A percentile compares a stretch with the other conserved stretches of the same genome.
Conservation (phyloP, 2,329 filamentous ascomycete genomes). For the Herpotrichia juniperi region DNA sequence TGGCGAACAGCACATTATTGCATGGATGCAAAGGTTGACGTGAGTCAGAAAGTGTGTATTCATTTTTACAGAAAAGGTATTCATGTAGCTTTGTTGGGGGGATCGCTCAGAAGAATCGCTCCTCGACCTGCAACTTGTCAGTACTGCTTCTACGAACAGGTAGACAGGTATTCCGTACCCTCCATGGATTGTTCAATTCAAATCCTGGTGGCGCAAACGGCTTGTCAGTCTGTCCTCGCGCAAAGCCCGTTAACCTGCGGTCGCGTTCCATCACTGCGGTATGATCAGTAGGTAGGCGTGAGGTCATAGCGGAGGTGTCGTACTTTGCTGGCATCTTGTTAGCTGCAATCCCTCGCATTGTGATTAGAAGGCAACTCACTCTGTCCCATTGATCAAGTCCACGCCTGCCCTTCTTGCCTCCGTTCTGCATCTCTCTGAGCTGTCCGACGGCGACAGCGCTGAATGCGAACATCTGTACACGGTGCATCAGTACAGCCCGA, state of each 20-base stretch:
- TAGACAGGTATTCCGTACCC: constrained; percentile 54
- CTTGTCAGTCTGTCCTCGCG: constrained; percentile 67
- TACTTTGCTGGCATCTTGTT: constrained; percentile 61
- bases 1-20: too few species aligned
- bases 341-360: constrained; percentile 38
- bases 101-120: constrained; percentile 39
- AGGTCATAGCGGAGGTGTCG: constrained; percentile 41
- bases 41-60: constrained; percentile 4
- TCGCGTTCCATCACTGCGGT: constrained; percentile 70
- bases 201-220: constrained; percentile 65
- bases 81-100: background rate
- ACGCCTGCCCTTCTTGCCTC: constrained; percentile 65
- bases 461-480: constrained; percentile 64
- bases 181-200: constrained; percentile 72
- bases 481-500: constrained; percentile 22
- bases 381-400: constrained; percentile 69
- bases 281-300: constrained; percentile 33
- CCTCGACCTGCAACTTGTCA: constrained; percentile 44
- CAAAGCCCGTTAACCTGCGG: constrained; percentile 64
- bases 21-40: background rate
- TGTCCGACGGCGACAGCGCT: constrained; percentile 64
- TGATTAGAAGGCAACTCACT: constrained; percentile 50
- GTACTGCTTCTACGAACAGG: constrained; percentile 9
- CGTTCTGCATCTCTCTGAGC: constrained; percentile 66
- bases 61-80: background rate